A percentile compares a stretch with the other conserved stretches of the same genome.
Conservation (phyloP, 805 yeast species). For the Candida pseudoglaebosa region DNA sequence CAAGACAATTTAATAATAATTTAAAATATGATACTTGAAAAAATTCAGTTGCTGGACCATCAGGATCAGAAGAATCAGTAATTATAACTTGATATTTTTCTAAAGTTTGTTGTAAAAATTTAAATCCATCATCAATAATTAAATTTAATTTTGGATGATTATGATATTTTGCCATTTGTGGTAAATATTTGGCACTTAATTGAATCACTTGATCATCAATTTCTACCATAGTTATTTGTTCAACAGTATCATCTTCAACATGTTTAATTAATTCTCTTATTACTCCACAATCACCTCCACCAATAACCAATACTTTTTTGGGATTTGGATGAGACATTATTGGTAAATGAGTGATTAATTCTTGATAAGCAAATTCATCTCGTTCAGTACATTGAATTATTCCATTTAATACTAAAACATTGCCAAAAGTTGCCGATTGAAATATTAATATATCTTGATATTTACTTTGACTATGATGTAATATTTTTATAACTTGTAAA, state of each 20-base stretch:
- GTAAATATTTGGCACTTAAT: conserved; percentile 67
- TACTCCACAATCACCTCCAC: conserved; percentile 97
- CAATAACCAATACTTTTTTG: conserved; percentile 74
- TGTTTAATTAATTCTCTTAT: conserved; percentile 84
- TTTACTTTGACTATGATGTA: conserved; percentile 63
- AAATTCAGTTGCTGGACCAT: conserved; percentile 93
- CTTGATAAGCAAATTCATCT: conserved; percentile 93
- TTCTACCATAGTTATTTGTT: conserved; percentile 75
- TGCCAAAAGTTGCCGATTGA: conserved; percentile 72
- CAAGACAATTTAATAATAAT: conserved; percentile 59
- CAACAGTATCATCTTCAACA: conserved; percentile 44
- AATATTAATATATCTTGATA: conserved; percentile 84
- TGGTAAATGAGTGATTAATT: conserved; percentile 83
- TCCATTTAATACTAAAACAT: conserved; percentile 85
- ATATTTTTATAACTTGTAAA: conserved; percentile 56
- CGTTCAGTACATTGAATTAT: conserved; percentile 87
- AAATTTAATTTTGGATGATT: conserved; percentile 63
- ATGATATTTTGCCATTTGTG: conserved; percentile 67
- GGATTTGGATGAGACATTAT: conserved; percentile 75
- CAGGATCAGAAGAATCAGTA: conserved; percentile 97
- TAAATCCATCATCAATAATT: conserved; percentile 77
- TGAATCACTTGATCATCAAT: conserved; percentile 81
- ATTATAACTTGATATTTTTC: conserved; percentile 74
- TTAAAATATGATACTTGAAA: conserved; percentile 76
- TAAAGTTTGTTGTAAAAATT: conserved; percentile 48